Conservation (phyloP, 169 alveolate genomes). For the Plasmodium berghei region DNA sequence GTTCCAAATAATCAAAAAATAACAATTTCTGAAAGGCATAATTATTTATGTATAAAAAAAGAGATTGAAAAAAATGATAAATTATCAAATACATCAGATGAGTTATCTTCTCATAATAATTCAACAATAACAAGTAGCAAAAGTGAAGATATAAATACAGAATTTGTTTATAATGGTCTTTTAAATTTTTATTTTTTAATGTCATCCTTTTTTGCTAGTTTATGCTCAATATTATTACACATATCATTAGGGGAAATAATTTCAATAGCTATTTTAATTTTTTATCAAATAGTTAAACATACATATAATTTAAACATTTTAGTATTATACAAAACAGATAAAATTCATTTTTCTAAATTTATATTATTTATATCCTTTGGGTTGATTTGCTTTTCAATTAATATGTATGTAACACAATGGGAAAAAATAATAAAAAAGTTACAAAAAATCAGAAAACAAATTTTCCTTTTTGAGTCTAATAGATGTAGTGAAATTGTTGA, state of each 20-base stretch:
- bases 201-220: conserved; percentile 26
- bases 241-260: conserved; percentile 63
- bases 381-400: conserved; percentile 28
- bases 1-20: conserved; percentile 33
- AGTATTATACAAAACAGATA: conserved; percentile 11
- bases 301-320: conserved; percentile 45
- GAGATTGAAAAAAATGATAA: conserved; percentile 53
- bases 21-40: conserved; percentile 38
- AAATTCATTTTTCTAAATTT: conserved; percentile 38
- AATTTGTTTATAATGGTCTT: conserved; percentile 23
- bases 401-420: conserved; percentile 63
- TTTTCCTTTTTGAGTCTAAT: conserved; percentile 37
- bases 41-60: conserved; percentile 51
- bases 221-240: conserved; percentile 36
- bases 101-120: conserved; percentile 27
- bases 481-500: conserved; percentile 62
- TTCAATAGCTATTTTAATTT: conserved; percentile 32
- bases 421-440: conserved; percentile 12
- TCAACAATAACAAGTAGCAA: conserved; percentile 45
- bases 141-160: conserved; percentile 69
- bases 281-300: conserved; percentile 62
- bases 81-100: conserved; percentile 67
- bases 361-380: conserved; percentile 22
- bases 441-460: conserved; percentile 22
- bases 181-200: conserved; percentile 48